Evolutionary conservation across 176 grass and related monocot species (phyloP), one percentile per base, ranked within the genome.

Genomic region (Dactylis glomerata): DNA sequence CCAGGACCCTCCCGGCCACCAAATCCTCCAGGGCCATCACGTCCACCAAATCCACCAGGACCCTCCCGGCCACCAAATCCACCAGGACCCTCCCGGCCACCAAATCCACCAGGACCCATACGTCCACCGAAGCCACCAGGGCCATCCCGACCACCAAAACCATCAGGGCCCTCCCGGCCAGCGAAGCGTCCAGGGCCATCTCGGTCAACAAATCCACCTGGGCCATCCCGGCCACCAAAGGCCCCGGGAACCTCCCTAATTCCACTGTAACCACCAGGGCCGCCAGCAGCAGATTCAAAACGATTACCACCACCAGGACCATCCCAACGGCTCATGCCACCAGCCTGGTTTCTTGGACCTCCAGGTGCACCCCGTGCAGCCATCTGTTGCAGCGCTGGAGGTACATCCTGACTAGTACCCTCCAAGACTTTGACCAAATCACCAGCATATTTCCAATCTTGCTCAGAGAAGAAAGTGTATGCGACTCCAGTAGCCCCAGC

Each of bases 381-480:
- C 93, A 98, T 94, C 28, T 92, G 86, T 52, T 81, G 85, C 65
- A 98, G 83, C 80, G 95, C 85, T 67, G 91, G 89, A 81, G 96
- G 96, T 57, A 98, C 96, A 65, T 87, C 93, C 77, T 98, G 96
- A 79, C 92, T 92, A 76, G 93, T 86, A 83, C 96, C 96, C 88
- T 98, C 91, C 82, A 98, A 88, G 52, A 98, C 80, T 90, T 98
- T 98, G 33, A 98, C 78, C 63, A 99, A 89, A 87, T 99, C 96
- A 89, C 80, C 84, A 63, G 96, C 91, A 79, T 94, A 87, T 73
- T 96, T 99, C 86, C 83, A 94, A 80, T 99, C 96, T 69, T 96
- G 96, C 26, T 99, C 91, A 30, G 84, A 93, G 78, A 99, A 95
- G 88, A 96, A 92, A 31, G 96, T 99, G 75, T 96, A 94, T 2